A percentile compares a stretch with the other conserved stretches of the same genome.
Conservation (phyloP, 1,139 yeast species). For the Magnusiomyces tetraspermus region DNA sequence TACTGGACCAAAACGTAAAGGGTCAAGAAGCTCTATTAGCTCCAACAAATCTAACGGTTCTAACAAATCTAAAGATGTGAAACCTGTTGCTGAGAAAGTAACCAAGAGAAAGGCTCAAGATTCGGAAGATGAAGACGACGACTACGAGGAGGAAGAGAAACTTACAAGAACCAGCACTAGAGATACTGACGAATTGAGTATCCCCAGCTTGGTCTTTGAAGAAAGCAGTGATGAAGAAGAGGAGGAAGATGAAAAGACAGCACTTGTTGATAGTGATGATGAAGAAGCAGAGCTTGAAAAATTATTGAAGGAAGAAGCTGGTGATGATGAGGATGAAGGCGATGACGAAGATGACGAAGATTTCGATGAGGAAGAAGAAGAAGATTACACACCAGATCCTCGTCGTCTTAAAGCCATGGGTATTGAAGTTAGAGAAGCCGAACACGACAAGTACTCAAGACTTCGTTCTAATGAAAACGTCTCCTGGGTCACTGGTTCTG, state of each 20-base stretch:
- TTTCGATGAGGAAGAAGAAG: slow-evolving; percentile 14
- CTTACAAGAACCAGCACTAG: slow-evolving; percentile 8
- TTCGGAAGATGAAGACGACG: slow-evolving; percentile 2
- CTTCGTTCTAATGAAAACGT: slow-evolving; percentile 9
- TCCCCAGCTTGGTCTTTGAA: slow-evolving; percentile 12
- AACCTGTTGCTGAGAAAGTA: too few relatives aligned
- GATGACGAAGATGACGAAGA: slow-evolving; percentile 18
- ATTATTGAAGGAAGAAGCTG: slow-evolving; percentile 21
- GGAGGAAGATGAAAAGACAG: slow-evolving; percentile 8
- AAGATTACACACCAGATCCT: slow-evolving; percentile 16
- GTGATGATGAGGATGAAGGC: slow-evolving; percentile 18
- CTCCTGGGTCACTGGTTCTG: slow-evolving; percentile 42
- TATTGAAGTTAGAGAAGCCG: slow-evolving; percentile 18
- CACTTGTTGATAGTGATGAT: slow-evolving; percentile 15
- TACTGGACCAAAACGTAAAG: too few relatives aligned
- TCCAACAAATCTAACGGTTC: too few relatives aligned
- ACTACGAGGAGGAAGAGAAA: slow-evolving; percentile 16
- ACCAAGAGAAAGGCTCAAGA: slow-evolving; percentile 2
- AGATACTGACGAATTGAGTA: slow-evolving; percentile 13
- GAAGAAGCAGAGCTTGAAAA: slow-evolving; percentile 22
- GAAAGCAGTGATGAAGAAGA: slow-evolving; percentile 13
- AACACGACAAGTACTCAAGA: slow-evolving; percentile 15
- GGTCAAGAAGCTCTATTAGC: too few relatives aligned
- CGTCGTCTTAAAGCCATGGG: slow-evolving; percentile 15
- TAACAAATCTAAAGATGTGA: too few relatives aligned